These are phyloP conservation scores for Diospyros lotus DNA, from an alignment of 148 eudicot species.

Conservation along the genomic window DNA sequence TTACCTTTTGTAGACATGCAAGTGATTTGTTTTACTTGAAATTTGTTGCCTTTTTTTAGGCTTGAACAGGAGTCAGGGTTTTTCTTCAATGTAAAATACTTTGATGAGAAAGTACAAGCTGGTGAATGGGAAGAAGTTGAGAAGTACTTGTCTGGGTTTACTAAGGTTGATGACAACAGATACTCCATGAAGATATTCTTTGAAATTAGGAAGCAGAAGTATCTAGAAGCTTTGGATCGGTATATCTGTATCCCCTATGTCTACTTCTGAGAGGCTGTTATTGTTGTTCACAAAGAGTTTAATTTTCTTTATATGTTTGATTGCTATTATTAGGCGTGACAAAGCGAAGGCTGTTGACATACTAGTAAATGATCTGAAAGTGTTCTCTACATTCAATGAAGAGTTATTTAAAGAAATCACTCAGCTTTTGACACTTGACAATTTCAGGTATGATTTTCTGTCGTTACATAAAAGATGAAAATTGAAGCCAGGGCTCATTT, in stretches of 20 bases:
- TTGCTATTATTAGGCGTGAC: constrained; percentile 56
- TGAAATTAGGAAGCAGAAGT: constrained; percentile 86
- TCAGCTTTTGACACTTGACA: constrained; percentile 61
- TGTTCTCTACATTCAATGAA: constrained; percentile 77
- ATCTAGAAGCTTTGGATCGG: constrained; percentile 87
- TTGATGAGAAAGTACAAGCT: constrained; percentile 80
- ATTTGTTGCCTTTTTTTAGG: constrained; percentile 32
- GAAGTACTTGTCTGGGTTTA: constrained; percentile 77
- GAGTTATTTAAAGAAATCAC: constrained; percentile 77
- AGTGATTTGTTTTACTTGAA: constrained; percentile 6
- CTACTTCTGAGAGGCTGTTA: neutral
- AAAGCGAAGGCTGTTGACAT: constrained; percentile 83
- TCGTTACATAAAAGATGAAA: neutral
- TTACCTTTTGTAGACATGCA: neutral
- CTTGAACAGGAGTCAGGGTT: constrained; percentile 91
- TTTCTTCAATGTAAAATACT: constrained; percentile 82
- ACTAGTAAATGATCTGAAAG: constrained; percentile 74
- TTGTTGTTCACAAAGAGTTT: constrained; percentile 1
- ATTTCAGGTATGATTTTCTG: constrained; percentile 59
- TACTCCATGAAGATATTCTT: constrained; percentile 91
- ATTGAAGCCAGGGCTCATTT: constrained; percentile 1
- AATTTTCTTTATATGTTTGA: constrained; percentile 10
- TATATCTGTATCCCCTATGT: constrained; percentile 15
- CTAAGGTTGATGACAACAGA: constrained; percentile 83
- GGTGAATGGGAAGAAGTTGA: constrained; percentile 98